A percentile compares a stretch with the other conserved stretches of the same genome.
Conservation (phyloP, 2,329 filamentous ascomycete species). For the Blastomyces silverae region DNA sequence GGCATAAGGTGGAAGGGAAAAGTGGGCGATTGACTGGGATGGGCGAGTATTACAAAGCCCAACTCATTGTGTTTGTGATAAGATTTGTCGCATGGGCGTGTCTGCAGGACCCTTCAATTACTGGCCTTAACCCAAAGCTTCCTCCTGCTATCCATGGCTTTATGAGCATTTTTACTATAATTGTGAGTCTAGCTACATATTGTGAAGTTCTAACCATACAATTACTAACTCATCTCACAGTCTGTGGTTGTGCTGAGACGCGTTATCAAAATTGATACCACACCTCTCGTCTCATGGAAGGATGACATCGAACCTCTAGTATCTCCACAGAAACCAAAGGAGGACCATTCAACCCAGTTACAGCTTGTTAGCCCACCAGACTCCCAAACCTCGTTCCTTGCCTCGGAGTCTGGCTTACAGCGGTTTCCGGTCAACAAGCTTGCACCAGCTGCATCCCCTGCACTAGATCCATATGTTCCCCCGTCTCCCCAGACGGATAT, state of each 20-base stretch:
- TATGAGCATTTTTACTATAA: slow-evolving; percentile 36
- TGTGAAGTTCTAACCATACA: slow-evolving; percentile 3
- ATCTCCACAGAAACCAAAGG: slow-evolving; percentile 23
- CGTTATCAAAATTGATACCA: slow-evolving; percentile 37
- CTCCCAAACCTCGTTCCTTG: slow-evolving; percentile 19
- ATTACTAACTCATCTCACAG: slow-evolving; percentile 27
- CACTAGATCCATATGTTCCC: slow-evolving; percentile 26
- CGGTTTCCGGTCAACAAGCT: slow-evolving; percentile 41
- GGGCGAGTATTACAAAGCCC: slow-evolving; percentile 43
- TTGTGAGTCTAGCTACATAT: slow-evolving; percentile 28
- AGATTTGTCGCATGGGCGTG: slow-evolving; percentile 43
- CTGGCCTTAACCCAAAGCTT: slow-evolving; percentile 28
- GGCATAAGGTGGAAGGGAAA: slow-evolving; percentile 39
- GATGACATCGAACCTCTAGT: slow-evolving; percentile 32
- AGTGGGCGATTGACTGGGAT: slow-evolving; percentile 39
- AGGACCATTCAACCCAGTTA: slow-evolving; percentile 20
- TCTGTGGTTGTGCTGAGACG: slow-evolving; percentile 35
- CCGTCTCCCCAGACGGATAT: slow-evolving; percentile 36
- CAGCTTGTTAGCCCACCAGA: slow-evolving; percentile 21
- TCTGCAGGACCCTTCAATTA: slow-evolving; percentile 36
- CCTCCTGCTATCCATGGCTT: slow-evolving; percentile 36
- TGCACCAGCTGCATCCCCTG: slow-evolving; percentile 26
- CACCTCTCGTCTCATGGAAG: slow-evolving; percentile 39
- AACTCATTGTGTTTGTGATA: slow-evolving; percentile 41
- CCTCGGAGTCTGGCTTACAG: slow-evolving; percentile 20